Evolutionary conservation across 1,139 yeast species (phyloP).

Genomic region (Dujonia santamariae): DNA sequence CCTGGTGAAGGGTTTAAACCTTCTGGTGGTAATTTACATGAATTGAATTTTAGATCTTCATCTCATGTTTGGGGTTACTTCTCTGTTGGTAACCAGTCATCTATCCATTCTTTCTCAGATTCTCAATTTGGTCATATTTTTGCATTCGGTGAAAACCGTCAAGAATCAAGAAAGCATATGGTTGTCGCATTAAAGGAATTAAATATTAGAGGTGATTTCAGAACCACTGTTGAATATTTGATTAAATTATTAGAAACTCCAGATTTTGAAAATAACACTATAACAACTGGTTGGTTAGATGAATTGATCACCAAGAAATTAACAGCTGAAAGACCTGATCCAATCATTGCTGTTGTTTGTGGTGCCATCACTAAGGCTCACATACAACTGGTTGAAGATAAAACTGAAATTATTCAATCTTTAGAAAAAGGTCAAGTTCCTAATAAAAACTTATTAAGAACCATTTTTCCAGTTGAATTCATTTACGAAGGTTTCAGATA

Average conservation of each 20-base stretch:
- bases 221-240: conserved; percentile 95
- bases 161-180: conserved; percentile 97
- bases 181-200: conserved; percentile 96
- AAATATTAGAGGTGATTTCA: conserved; percentile 95
- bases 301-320: conserved; percentile 89
- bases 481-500: conserved; percentile 92
- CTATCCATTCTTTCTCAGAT: conserved; percentile 95
- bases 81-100: conserved; percentile 94
- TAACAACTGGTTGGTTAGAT: conserved; percentile 98
- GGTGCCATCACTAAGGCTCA: conserved; percentile 97
- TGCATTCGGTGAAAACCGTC: conserved; percentile 98
- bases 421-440: conserved; percentile 97
- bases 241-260: conserved; percentile 94
- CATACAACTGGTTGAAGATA: conserved; percentile 70
- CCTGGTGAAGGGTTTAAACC: conserved; percentile 99
- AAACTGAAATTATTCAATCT: conserved; percentile 63
- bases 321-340: conserved; percentile 96
- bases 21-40: conserved; percentile 94
- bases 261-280: conserved; percentile 92
- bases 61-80: conserved; percentile 99
- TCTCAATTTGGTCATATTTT: conserved; percentile 98
- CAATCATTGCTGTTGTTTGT: conserved; percentile 84
- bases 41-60: conserved; percentile 91
- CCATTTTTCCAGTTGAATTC: conserved; percentile 89
- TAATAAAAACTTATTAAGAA: conserved; percentile 70